Conservation (phyloP, 1,139 yeast genomes). For the Lodderomyces beijingensis region DNA sequence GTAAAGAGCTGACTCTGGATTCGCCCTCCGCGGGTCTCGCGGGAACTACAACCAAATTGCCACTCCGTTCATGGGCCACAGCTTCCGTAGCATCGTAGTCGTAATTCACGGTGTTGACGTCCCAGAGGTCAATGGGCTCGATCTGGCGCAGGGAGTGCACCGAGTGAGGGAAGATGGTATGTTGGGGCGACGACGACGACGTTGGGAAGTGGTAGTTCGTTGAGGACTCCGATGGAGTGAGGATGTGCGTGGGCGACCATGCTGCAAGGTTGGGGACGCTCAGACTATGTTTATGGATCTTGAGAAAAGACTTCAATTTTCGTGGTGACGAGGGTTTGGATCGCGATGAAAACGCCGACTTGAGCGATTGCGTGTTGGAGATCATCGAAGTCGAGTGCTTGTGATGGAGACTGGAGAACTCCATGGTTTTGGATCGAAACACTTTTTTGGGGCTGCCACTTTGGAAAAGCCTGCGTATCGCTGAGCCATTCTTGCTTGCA, state of each 20-base stretch:
- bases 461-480: constrained; percentile 29
- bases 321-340: constrained; percentile 28
- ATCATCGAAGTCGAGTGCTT: constrained; percentile 27
- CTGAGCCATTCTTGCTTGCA: constrained; percentile 18
- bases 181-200: constrained; percentile 4
- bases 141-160: constrained; percentile 4
- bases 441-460: constrained; percentile 36
- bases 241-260: neutral
- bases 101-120: constrained; percentile 30
- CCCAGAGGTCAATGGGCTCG: constrained; percentile 34
- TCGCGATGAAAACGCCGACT: constrained; percentile 23
- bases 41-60: neutral
- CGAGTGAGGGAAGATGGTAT: constrained; percentile 5
- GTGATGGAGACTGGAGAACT: constrained; percentile 11
- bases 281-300: constrained; percentile 13
- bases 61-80: neutral
- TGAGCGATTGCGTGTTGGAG: constrained; percentile 28
- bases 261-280: constrained; percentile 11
- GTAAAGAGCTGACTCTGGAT: constrained; percentile 47
- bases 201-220: neutral
- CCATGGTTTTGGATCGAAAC: constrained; percentile 13
- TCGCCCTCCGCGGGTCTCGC: constrained; percentile 9
- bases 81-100: constrained; percentile 24
- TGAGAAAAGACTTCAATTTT: constrained; percentile 21
- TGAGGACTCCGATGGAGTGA: neutral